A percentile compares a stretch with the other conserved stretches of the same genome.
Conservation (phyloP, 306 rosid species). For the Fragaria vesca region DNA sequence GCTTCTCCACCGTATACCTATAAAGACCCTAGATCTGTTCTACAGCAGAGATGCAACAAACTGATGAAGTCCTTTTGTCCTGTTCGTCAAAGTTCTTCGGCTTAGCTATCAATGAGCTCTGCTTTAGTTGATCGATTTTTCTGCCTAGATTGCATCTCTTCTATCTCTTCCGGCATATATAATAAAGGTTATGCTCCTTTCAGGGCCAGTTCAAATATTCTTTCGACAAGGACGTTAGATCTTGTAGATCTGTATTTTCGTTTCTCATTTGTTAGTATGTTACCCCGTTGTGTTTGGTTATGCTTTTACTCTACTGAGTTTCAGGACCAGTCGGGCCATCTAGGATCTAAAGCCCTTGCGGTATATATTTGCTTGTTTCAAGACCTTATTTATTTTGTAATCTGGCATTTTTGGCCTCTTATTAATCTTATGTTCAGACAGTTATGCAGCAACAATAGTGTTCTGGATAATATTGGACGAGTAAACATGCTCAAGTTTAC, state of each 20-base stretch:
- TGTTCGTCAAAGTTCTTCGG: conserved; percentile 24
- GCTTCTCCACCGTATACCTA: conserved; percentile 99
- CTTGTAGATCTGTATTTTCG: conserved; percentile 40
- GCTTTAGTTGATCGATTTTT: conserved; percentile 42
- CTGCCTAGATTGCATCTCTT: conserved; percentile 30
- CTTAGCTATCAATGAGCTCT: conserved; percentile 36
- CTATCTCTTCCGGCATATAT: conserved; percentile 42
- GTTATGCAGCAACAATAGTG: not conserved
- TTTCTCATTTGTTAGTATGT: conserved; percentile 22
- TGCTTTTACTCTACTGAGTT: not conserved
- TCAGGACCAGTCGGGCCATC: conserved; percentile 13
- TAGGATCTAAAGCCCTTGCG: conserved; percentile 30
- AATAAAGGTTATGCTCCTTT: conserved; percentile 47
- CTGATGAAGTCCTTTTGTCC: conserved; percentile 40
- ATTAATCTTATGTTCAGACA: not conserved
- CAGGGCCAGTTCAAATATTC: conserved; percentile 42
- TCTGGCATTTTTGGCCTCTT: conserved; percentile 7
- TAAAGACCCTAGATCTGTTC: conserved; percentile 85
- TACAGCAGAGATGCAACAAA: conserved; percentile 91
- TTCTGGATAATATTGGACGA: not conserved
- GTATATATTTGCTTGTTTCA: conserved; percentile 22
- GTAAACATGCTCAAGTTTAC: not conserved
- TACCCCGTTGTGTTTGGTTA: conserved; percentile 25
- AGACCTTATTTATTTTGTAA: conserved; percentile 8
- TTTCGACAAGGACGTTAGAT: conserved; percentile 45